Conservation (phyloP, 1,284 basidiomycete genomes). For the Rhodotorula glutinis region DNA sequence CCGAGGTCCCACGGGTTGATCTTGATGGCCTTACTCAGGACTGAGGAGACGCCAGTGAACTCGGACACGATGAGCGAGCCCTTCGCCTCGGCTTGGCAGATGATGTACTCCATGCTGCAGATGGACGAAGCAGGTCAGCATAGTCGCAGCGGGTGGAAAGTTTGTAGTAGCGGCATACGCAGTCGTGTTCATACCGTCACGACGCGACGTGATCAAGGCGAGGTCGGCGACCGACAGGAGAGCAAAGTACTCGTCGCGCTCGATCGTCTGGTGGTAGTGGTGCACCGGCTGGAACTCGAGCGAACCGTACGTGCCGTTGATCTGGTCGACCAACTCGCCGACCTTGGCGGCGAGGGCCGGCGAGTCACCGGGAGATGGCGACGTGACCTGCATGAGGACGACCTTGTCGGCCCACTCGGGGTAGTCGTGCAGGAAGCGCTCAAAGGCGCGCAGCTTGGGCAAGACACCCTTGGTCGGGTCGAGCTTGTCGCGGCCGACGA, state of each 20-base stretch:
- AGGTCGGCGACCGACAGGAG: slow-evolving; percentile 92
- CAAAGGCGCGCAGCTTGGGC: slow-evolving; percentile 95
- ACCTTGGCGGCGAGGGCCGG: slow-evolving; percentile 91
- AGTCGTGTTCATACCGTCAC: slow-evolving; percentile 99
- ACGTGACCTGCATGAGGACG: slow-evolving; percentile 75
- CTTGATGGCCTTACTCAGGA: slow-evolving; percentile 76
- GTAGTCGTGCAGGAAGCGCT: slow-evolving; percentile 87
- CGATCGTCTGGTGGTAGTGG: slow-evolving; percentile 97
- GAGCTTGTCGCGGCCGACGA: slow-evolving; percentile 97
- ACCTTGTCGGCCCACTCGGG: slow-evolving; percentile 92
- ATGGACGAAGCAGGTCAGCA: slow-evolving; percentile 46
- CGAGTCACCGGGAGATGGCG: slow-evolving; percentile 88
- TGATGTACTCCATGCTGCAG: slow-evolving; percentile 80
- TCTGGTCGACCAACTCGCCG: slow-evolving; percentile 90
- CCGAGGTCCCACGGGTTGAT: slow-evolving; percentile 87
- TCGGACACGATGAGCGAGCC: slow-evolving; percentile 89
- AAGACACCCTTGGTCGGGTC: slow-evolving; percentile 97
- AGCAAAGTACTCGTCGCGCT: slow-evolving; percentile 84
- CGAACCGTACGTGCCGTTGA: slow-evolving; percentile 94
- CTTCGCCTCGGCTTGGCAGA: slow-evolving; percentile 79
- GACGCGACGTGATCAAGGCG: slow-evolving; percentile 89
- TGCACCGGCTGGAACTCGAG: slow-evolving; percentile 98
- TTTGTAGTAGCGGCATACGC: background rate
- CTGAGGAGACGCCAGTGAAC: slow-evolving; percentile 93
- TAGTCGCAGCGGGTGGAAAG: too few species aligned